Evolutionary conservation across 495 filamentous ascomycete species (phyloP).

Genomic region (Hyphodiscus hymeniophilus): DNA sequence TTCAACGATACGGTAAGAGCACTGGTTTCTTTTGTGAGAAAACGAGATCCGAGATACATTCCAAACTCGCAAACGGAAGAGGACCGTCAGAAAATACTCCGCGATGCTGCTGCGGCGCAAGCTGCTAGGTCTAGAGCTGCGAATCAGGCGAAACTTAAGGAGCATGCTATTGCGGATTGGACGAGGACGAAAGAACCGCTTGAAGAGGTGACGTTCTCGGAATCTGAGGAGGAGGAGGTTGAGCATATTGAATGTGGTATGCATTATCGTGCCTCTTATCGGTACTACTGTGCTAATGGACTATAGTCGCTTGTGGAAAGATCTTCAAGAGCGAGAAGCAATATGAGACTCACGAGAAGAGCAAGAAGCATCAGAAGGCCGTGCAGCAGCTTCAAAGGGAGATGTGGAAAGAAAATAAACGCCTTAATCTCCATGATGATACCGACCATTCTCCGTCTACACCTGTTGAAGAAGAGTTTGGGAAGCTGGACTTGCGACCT

Average conservation of each 20-base stretch:
- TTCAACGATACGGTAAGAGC: slow-evolving; percentile 90
- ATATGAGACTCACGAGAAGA: slow-evolving; percentile 87
- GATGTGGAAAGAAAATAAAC: slow-evolving; percentile 71
- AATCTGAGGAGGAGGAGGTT: slow-evolving; percentile 51
- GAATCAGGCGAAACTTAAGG: slow-evolving; percentile 38
- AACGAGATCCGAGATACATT: slow-evolving; percentile 80
- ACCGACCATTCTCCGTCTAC: background rate
- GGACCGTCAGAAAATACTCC: slow-evolving; percentile 69
- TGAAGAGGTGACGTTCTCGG: slow-evolving; percentile 19
- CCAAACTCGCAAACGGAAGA: slow-evolving; percentile 61
- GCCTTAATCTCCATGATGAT: slow-evolving; percentile 41
- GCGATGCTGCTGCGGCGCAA: slow-evolving; percentile 73
- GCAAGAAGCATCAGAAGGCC: slow-evolving; percentile 88
- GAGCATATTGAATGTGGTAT: slow-evolving; percentile 61
- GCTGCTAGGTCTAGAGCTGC: slow-evolving; percentile 75
- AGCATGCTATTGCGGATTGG: slow-evolving; percentile 71
- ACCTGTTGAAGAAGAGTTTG: slow-evolving; percentile 2
- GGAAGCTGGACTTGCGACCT: background rate
- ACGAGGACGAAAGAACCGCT: slow-evolving; percentile 37
- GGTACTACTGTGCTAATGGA: too few relatives aligned
- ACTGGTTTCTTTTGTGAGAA: slow-evolving; percentile 84
- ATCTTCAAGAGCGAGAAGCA: slow-evolving; percentile 91
- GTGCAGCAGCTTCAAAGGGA: slow-evolving; percentile 68
- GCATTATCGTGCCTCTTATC: too few relatives aligned
- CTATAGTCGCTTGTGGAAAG: slow-evolving; percentile 71